Percentiles rank a stretch among this genome's conserved stretches.
Conservation (phyloP, 164 flowering plant genomes). For the Stephania japonica region DNA sequence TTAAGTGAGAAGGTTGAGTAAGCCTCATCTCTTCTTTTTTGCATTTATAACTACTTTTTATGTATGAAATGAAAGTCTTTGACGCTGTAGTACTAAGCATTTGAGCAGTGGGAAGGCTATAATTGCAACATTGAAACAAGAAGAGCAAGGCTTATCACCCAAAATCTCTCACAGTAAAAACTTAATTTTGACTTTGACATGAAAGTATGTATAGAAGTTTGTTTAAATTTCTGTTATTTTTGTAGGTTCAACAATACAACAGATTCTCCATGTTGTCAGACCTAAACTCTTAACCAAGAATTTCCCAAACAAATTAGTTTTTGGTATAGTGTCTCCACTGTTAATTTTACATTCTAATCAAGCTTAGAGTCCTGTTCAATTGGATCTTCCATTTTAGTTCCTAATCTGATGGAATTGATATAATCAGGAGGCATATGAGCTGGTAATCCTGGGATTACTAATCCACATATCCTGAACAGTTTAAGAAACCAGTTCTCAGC, state of each 20-base stretch:
- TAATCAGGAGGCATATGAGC: slow-evolving; percentile 59
- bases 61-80: too few species aligned
- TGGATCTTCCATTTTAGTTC: slow-evolving; percentile 13
- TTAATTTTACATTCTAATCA: not conserved
- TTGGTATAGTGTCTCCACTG: not conserved
- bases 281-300: not conserved
- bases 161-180: too few species aligned
- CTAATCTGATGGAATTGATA: slow-evolving; percentile 44
- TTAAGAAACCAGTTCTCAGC: slow-evolving; percentile 43
- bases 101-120: not conserved
- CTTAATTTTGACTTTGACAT: too few species aligned
- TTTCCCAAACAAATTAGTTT: not conserved
- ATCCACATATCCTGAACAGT: slow-evolving; percentile 37
- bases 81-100: too few species aligned
- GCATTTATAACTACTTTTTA: too few species aligned
- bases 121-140: not conserved
- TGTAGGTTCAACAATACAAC: too few species aligned
- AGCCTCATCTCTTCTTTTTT: too few species aligned
- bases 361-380: slow-evolving; percentile 1
- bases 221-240: too few species aligned
- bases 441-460: slow-evolving; percentile 55
- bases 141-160: too few species aligned
- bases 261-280: not conserved
- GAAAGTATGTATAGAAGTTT: too few species aligned
- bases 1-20: too few species aligned